phyloP scores from a whole-genome alignment of 805 yeast species.

The Nakazawaea holstii region DNA sequence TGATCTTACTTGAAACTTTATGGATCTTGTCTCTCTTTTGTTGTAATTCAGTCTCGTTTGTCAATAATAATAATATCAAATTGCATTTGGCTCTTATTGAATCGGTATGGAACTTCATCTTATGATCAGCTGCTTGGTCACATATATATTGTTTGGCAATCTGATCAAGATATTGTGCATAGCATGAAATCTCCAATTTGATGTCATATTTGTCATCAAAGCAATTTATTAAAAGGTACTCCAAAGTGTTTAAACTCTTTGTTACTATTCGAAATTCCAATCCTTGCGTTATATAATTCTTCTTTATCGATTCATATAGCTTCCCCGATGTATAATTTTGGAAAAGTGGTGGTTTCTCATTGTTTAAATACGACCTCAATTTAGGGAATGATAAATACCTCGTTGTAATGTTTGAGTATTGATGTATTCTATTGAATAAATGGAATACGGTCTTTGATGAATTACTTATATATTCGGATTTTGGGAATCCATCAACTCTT shows the following conservation, averaged over 20 bases:
- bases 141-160: constrained; percentile 14
- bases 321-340: constrained; percentile 5
- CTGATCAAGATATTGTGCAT: constrained; percentile 13
- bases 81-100: not conserved
- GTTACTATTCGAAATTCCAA: constrained; percentile 21
- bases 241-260: constrained; percentile 22
- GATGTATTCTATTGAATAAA: not conserved
- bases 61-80: not conserved
- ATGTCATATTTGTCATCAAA: constrained; percentile 19
- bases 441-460: constrained; percentile 13
- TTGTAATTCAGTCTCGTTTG: not conserved
- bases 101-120: constrained; percentile 6
- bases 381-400: constrained; percentile 10
- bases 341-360: constrained; percentile 1
- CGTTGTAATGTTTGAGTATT: not conserved
- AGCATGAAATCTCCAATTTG: constrained; percentile 13
- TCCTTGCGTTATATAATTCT: constrained; percentile 21
- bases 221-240: constrained; percentile 22
- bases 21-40: not conserved
- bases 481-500: not conserved
- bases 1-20: not conserved
- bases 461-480: constrained; percentile 10
- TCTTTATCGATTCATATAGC: constrained; percentile 18
- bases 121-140: constrained; percentile 16
- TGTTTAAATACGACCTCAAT: constrained; percentile 3